Conservation (phyloP, 1,139 yeast genomes). For the Geotrichum phurueaensis region DNA sequence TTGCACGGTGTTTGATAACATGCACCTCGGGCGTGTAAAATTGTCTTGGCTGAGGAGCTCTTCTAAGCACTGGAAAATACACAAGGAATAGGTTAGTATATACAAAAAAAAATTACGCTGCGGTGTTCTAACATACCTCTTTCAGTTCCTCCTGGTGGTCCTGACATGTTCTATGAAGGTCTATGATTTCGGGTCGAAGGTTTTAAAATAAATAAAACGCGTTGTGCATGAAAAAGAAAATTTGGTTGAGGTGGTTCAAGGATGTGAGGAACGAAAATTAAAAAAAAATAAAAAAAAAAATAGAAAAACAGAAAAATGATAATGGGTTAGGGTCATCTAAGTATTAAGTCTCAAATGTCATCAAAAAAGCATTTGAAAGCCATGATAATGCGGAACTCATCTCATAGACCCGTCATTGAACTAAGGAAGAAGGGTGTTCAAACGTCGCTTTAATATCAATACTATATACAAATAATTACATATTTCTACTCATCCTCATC, state of each 20-base stretch:
- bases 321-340: not conserved
- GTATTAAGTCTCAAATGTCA: not conserved
- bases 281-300: not conserved
- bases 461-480: constrained; percentile 6
- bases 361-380: no score
- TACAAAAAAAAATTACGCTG: not conserved
- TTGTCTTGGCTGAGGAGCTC: constrained; percentile 17
- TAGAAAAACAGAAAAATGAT: not conserved
- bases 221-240: constrained; percentile 1
- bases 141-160: constrained; percentile 1
- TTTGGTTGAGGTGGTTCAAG: not conserved
- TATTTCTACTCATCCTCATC: constrained; percentile 70
- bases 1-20: constrained; percentile 15
- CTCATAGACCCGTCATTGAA: no score
- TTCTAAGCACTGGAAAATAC: constrained; percentile 15
- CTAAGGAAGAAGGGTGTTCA: not conserved
- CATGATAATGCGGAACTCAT: no score
- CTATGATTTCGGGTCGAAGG: not conserved
- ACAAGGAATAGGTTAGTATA: not conserved
- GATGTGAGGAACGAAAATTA: not conserved
- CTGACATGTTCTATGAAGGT: constrained; percentile 1
- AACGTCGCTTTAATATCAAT: not conserved
- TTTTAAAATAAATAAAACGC: not conserved
- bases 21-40: constrained; percentile 19
- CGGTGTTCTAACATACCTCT: not conserved